Conservation (phyloP, 768 basidiomycete genomes). For the Saitozyma sp. region DNA sequence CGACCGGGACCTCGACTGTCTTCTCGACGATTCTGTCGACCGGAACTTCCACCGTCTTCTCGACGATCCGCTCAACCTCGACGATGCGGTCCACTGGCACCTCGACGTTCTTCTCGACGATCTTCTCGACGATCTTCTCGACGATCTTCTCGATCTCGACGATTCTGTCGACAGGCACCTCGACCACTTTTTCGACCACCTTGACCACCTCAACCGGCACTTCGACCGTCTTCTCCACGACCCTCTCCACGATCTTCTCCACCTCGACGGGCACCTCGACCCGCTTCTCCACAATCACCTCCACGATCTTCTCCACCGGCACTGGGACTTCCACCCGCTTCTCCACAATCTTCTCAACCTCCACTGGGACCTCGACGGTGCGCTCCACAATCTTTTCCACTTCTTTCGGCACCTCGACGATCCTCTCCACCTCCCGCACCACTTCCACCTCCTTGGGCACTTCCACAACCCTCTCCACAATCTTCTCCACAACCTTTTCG, state of each 20-base stretch:
- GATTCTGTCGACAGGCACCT: constrained; percentile 39
- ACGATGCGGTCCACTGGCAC: constrained; percentile 33
- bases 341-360: constrained; percentile 37
- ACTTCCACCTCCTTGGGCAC: constrained; percentile 36
- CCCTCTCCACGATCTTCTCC: constrained; percentile 34
- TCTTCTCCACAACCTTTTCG: constrained; percentile 37
- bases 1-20: constrained; percentile 37
- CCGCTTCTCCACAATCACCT: constrained; percentile 41
- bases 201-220: constrained; percentile 36
- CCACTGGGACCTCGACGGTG: constrained; percentile 40
- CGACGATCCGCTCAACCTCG: constrained; percentile 25
- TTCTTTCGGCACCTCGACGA: constrained; percentile 47
- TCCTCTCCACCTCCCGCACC: constrained; percentile 23
- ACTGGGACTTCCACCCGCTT: constrained; percentile 33
- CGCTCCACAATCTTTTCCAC: constrained; percentile 45
- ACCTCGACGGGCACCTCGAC: constrained; percentile 39
- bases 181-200: constrained; percentile 28
- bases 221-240: constrained; percentile 44
- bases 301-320: constrained; percentile 33
- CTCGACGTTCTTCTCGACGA: constrained; percentile 34
- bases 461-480: constrained; percentile 40
- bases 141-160: constrained; percentile 38
- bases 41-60: too few relatives aligned
- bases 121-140: constrained; percentile 27
- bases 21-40: constrained; percentile 35